A percentile compares a stretch with the other conserved stretches of the same genome.
phyloP scores from a whole-genome alignment of 2,329 filamentous ascomycete genomes.

The Cladosporium oxysporum region DNA sequence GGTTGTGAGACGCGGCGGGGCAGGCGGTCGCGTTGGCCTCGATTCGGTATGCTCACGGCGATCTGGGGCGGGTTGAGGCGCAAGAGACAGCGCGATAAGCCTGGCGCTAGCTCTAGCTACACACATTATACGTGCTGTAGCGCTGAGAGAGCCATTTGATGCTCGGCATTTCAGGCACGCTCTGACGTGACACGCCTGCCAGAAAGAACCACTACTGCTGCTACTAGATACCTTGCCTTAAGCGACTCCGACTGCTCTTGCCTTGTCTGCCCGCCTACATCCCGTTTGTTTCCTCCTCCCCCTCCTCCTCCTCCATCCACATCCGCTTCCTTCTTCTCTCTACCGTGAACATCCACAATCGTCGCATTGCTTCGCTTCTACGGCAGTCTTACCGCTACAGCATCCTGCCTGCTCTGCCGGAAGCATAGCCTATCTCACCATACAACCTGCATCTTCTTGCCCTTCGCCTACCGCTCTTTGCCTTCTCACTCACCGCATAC shows the following conservation, averaged over 20 bases:
- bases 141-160: background rate
- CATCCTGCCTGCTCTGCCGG: slow-evolving; percentile 9
- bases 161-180: slow-evolving; percentile 3
- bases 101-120: slow-evolving; percentile 8
- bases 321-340: background rate
- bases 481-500: background rate
- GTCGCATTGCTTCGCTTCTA: slow-evolving; percentile 13
- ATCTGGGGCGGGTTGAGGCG: slow-evolving; percentile 13
- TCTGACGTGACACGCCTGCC: slow-evolving; percentile 7
- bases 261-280: background rate
- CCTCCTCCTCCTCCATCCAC: background rate
- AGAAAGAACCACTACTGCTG: background rate
- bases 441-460: background rate
- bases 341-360: background rate
- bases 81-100: slow-evolving; percentile 10
- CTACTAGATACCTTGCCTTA: background rate
- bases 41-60: background rate
- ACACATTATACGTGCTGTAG: background rate
- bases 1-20: slow-evolving; percentile 7
- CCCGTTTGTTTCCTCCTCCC: background rate
- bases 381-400: slow-evolving; percentile 10
- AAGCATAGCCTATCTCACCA: slow-evolving; percentile 1
- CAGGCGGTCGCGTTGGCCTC: background rate
- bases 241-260: background rate
- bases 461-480: background rate